A percentile compares a stretch with the other conserved stretches of the same genome.
Evolutionary conservation across 352 stramenopile genomes (phyloP).

Genomic region (Peronosclerospora sorghi): DNA sequence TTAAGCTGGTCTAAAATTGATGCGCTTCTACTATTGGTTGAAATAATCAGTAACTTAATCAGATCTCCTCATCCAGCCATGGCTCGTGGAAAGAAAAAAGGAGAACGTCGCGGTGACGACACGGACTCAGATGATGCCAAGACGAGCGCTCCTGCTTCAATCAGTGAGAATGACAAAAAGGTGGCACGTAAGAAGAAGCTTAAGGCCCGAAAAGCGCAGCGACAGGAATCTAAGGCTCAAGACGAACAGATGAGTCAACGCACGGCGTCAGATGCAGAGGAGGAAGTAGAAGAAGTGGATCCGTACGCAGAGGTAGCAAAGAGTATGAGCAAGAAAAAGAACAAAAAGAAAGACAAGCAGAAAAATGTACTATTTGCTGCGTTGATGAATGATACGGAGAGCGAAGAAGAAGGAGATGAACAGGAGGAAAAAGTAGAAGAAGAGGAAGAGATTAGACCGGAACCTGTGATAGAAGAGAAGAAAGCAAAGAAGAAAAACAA

Average conservation of each 20-base stretch:
- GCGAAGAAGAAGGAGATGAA: constrained; percentile 36
- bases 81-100: constrained; percentile 76
- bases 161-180: constrained; percentile 56
- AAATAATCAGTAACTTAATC: constrained; percentile 2
- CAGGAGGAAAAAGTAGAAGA: constrained; percentile 35
- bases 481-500: constrained; percentile 73
- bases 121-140: constrained; percentile 57
- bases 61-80: constrained; percentile 23
- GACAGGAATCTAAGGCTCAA: constrained; percentile 27
- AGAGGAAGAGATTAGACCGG: constrained; percentile 22
- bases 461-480: constrained; percentile 23
- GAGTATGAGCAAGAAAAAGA: constrained; percentile 61
- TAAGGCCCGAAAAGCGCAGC: constrained; percentile 46
- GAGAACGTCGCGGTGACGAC: constrained; percentile 52
- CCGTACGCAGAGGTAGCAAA: constrained; percentile 47
- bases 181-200: constrained; percentile 69
- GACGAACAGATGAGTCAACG: constrained; percentile 28
- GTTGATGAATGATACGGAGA: constrained; percentile 25
- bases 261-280: constrained; percentile 13
- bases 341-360: constrained; percentile 72
- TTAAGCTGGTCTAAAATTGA: too few relatives aligned
- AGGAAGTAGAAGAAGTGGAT: constrained; percentile 36
- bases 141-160: constrained; percentile 11
- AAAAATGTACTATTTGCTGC: constrained; percentile 35
- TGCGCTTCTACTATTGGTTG: too few relatives aligned